These are phyloP conservation scores for Pseudogymnoascus sp. DNA, from an alignment of 2,329 filamentous ascomycete species.

Conservation along the genomic window DNA sequence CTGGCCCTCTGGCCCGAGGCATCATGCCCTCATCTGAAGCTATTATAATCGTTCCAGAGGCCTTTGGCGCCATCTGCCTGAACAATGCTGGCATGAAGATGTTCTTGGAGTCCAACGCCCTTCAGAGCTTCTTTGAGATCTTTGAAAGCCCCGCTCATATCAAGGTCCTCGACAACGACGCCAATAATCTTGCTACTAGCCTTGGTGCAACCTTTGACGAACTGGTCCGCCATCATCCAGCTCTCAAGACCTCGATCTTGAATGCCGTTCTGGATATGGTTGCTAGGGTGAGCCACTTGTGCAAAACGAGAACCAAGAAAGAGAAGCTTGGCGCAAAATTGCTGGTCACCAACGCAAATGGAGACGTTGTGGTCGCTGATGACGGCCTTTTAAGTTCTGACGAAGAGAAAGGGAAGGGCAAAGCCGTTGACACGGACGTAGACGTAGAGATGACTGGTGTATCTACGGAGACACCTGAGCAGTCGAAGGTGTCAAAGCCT, in stretches of 20 bases:
- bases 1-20: slow-evolving; percentile 50
- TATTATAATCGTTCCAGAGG: slow-evolving; percentile 76
- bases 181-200: slow-evolving; percentile 57
- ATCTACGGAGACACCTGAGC: slow-evolving; percentile 20
- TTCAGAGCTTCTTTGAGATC: slow-evolving; percentile 89
- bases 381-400: slow-evolving; percentile 25
- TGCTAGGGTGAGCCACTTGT: slow-evolving; percentile 67
- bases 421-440: slow-evolving; percentile 34
- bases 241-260: slow-evolving; percentile 69
- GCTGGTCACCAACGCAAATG: slow-evolving; percentile 51
- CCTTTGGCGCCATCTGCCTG: slow-evolving; percentile 88
- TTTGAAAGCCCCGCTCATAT: slow-evolving; percentile 90
- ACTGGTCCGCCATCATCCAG: slow-evolving; percentile 84
- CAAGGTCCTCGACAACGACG: slow-evolving; percentile 69
- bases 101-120: slow-evolving; percentile 72
- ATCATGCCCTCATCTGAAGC: slow-evolving; percentile 85
- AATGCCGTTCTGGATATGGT: slow-evolving; percentile 86
- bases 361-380: slow-evolving; percentile 51
- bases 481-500: slow-evolving; percentile 19
- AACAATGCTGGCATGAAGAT: slow-evolving; percentile 82
- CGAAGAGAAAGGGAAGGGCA: slow-evolving; percentile 34
- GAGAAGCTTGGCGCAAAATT: slow-evolving; percentile 73
- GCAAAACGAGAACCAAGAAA: slow-evolving; percentile 58
- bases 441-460: slow-evolving; percentile 63
- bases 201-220: slow-evolving; percentile 88